Evolutionary conservation across 371 early-diverging fungal genomes (phyloP).

Genomic region (Mucor saturninus): DNA sequence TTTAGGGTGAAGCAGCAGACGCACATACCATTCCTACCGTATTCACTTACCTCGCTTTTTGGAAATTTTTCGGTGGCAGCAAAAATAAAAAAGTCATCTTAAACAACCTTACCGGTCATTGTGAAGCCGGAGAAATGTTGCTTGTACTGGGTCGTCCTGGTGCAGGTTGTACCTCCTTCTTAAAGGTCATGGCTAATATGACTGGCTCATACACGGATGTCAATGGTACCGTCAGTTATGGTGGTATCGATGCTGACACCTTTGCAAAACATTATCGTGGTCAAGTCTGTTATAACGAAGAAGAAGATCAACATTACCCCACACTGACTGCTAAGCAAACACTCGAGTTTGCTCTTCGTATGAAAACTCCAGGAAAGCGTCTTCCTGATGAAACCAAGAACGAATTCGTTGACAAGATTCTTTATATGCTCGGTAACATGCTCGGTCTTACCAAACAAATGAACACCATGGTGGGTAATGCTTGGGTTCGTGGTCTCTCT

Average conservation of each 20-base stretch:
- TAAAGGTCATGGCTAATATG: conserved; percentile 60
- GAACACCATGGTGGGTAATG: conserved; percentile 78
- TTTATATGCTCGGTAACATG: conserved; percentile 53
- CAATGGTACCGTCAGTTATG: conserved; percentile 50
- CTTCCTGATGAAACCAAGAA: conserved; percentile 40
- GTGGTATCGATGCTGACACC: conserved; percentile 50
- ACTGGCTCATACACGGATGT: conserved; percentile 49
- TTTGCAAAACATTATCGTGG: conserved; percentile 48
- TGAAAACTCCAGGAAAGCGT: conserved; percentile 55
- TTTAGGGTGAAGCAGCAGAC: conserved; percentile 43
- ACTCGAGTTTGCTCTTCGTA: conserved; percentile 57
- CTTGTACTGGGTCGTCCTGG: conserved; percentile 64
- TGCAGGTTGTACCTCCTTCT: conserved; percentile 59
- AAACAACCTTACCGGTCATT: conserved; percentile 44
- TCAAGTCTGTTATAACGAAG: conserved; percentile 61
- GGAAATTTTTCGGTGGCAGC: conserved; percentile 28
- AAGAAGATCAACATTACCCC: conserved; percentile 62
- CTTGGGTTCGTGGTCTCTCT: conserved; percentile 67
- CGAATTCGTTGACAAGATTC: conserved; percentile 39
- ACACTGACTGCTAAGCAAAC: conserved; percentile 60
- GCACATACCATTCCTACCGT: conserved; percentile 31
- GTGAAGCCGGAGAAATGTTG: conserved; percentile 64
- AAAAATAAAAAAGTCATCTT: conserved; percentile 42
- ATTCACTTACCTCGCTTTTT: conserved; percentile 25
- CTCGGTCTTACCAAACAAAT: conserved; percentile 65